Base-by-base conservation (phyloP, 345 rosid genomes). In the Eucalyptus brandiana region DNA sequence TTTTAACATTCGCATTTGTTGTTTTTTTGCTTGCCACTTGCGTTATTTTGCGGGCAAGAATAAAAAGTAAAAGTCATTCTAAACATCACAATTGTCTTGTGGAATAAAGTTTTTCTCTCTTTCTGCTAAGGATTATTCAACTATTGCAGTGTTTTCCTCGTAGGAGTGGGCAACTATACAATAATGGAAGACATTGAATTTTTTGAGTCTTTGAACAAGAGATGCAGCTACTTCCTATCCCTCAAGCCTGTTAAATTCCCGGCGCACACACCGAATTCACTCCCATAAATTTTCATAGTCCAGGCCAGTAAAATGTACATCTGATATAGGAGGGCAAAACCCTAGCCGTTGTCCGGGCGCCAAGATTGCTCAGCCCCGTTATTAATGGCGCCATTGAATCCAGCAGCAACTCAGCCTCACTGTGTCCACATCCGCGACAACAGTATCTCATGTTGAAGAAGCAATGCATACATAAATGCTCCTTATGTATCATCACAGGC, bases 321-420 rank as follows among this genome's bases (percentile, higher is more conserved):
- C 40, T 21, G 11, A 37, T 12, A 7, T 32, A 65, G 42, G 37
- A 44, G 87, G 86, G 51, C 85, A 44, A 56, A 86, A 32, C 87
- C 87, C 67, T 86, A 86, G 45, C 90, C 91, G 67, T 88, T 87
- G 83, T 14, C 65, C 80, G 89, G 90, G 88, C 90, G 93, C 92
- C 91, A 76, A 76, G 92, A 89, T 88, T 48, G 76, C 91, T 53
- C 88, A 87, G 85, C 37, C 72, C 87, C 50, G 26, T 72, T 51
- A 48, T 88, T 60, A 86, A 88, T 76, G 86, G 69, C 87, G 89
- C 58, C 58, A 83, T 89, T 86, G 72, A 88, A 91, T 89, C 91
- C 89, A 86, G 86, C 89, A 54, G 86, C 90, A 8, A 53, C 88
- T 80, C 86, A 48, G 51, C 65, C 24, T 18, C 47, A n/a, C 60